Conservation (phyloP, 805 yeast species). For the Grigorovia humatica region DNA sequence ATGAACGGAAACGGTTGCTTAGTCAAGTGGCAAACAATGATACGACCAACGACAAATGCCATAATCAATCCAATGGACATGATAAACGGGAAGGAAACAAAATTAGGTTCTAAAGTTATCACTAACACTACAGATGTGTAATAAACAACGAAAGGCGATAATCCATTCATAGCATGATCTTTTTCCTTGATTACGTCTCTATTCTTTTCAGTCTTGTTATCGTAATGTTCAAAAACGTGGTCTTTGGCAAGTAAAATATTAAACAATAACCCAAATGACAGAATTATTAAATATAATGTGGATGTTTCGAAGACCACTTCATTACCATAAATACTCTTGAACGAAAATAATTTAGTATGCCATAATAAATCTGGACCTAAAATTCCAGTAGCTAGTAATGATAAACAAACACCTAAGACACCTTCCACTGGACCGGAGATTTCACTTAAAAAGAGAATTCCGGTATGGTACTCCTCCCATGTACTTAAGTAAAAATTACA, state of each 20-base stretch:
- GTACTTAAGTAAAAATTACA: constrained; percentile 82
- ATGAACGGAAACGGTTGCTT: constrained; percentile 63
- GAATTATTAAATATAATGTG: constrained; percentile 45
- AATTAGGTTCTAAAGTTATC: constrained; percentile 40
- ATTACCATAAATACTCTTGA: constrained; percentile 6
- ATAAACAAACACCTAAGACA: constrained; percentile 47
- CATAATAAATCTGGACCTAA: constrained; percentile 58
- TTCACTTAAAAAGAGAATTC: constrained; percentile 61
- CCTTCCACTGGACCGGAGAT: constrained; percentile 97
- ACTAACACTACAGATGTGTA: constrained; percentile 40
- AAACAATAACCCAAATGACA: constrained; percentile 47
- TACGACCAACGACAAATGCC: constrained; percentile 86
- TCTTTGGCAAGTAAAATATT: constrained; percentile 59
- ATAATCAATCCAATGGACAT: constrained; percentile 63
- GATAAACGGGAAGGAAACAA: constrained; percentile 45
- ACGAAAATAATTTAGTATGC: constrained; percentile 36
- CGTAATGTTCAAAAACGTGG: constrained; percentile 44
- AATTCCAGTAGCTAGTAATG: constrained; percentile 54
- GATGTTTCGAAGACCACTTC: constrained; percentile 31
- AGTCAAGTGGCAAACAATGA: constrained; percentile 79
- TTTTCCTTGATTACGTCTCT: constrained; percentile 19
- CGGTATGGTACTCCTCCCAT: constrained; percentile 94
- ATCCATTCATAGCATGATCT: constrained; percentile 37
- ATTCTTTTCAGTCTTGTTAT: constrained; percentile 16
- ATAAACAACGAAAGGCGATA: constrained; percentile 58